Conservation (phyloP, 345 rosid species). For the Bruguiera parviflora region DNA sequence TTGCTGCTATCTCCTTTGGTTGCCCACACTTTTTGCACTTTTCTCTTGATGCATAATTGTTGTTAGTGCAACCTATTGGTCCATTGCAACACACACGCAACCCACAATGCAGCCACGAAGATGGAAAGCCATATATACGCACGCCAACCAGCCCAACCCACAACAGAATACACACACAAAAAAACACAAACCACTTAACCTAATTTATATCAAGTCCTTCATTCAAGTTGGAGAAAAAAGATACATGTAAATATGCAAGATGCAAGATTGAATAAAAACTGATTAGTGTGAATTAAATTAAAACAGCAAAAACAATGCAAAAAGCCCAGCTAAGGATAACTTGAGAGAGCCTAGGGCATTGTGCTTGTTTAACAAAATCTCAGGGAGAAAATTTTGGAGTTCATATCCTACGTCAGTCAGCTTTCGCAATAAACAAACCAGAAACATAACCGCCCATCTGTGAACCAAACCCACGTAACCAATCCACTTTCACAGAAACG, state of each 20-base stretch:
- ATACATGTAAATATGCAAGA: neutral
- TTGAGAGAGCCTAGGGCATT: too few relatives aligned
- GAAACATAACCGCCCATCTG: too few relatives aligned
- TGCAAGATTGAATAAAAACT: neutral
- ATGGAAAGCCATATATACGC: constrained; percentile 54
- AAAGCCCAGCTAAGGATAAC: neutral
- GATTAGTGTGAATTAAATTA: neutral
- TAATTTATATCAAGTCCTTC: constrained; percentile 30
- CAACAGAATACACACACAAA: constrained; percentile 40
- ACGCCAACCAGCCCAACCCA: constrained; percentile 79
- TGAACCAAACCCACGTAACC: too few relatives aligned
- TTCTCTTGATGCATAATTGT: constrained; percentile 96
- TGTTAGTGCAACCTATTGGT: constrained; percentile 95
- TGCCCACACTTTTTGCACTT: constrained; percentile 93
- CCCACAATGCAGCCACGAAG: constrained; percentile 59
- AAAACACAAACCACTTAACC: constrained; percentile 69
- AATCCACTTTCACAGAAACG: too few relatives aligned
- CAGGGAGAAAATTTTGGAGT: too few relatives aligned
- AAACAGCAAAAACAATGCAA: neutral
- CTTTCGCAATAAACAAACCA: too few relatives aligned
- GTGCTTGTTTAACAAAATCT: too few relatives aligned
- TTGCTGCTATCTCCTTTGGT: constrained; percentile 75
- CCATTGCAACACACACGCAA: constrained; percentile 66
- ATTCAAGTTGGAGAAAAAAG: constrained; percentile 3
- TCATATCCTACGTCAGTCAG: too few relatives aligned